A percentile compares a stretch with the other conserved stretches of the same genome.
phyloP scores from a whole-genome alignment of 768 basidiomycete genomes.

The Rhizopogon rudus region DNA sequence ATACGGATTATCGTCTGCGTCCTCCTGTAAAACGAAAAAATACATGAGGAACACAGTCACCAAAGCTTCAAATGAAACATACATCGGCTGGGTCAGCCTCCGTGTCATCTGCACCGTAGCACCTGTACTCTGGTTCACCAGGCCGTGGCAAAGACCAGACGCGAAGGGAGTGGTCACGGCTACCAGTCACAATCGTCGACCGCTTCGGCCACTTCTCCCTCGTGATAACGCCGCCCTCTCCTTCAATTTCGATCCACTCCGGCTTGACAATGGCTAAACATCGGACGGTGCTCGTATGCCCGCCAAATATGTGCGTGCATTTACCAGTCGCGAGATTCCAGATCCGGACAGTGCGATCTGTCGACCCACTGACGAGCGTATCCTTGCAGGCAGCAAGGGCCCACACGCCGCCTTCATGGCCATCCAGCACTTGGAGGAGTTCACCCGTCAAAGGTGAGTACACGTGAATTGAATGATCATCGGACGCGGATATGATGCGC shows the following conservation, averaged over 20 bases:
- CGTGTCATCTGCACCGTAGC: conserved; percentile 54
- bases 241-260: conserved; percentile 73
- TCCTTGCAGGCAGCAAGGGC: conserved; percentile 88
- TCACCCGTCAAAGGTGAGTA: conserved; percentile 85
- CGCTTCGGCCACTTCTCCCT: conserved; percentile 73
- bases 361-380: conserved; percentile 86
- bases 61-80: conserved; percentile 7
- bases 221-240: conserved; percentile 52
- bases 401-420: conserved; percentile 97
- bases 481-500: conserved; percentile 94
- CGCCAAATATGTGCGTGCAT: conserved; percentile 92
- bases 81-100: conserved; percentile 57
- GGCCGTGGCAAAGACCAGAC: conserved; percentile 67
- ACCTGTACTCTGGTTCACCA: conserved; percentile 72
- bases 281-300: conserved; percentile 94
- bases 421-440: conserved; percentile 68
- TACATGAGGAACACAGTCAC: background rate
- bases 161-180: conserved; percentile 59
- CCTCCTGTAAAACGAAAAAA: conserved; percentile 40
- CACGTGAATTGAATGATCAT: conserved; percentile 95
- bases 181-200: conserved; percentile 69
- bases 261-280: conserved; percentile 96
- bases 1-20: conserved; percentile 79
- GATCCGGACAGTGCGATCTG: conserved; percentile 88
- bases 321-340: conserved; percentile 80